Conservation (phyloP, 192 early-diverging fungal species). For the Backusella parvicylindrica region DNA sequence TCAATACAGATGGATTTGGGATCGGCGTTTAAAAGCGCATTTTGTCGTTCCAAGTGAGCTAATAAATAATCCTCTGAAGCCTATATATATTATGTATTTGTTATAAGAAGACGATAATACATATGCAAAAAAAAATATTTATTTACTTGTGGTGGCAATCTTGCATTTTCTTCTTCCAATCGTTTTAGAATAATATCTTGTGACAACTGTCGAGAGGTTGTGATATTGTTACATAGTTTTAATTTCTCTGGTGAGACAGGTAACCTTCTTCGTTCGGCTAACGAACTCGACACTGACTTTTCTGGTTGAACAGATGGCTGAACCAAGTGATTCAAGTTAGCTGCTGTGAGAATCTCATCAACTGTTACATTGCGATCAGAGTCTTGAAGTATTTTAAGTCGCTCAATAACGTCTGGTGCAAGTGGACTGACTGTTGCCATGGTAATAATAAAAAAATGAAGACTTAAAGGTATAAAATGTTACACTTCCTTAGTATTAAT, state of each 20-base stretch:
- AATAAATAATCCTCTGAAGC: constrained; percentile 52
- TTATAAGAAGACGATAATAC: neutral
- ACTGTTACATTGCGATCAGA: constrained; percentile 21
- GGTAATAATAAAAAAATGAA: neutral
- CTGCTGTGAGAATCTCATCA: constrained; percentile 23
- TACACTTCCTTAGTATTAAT: neutral
- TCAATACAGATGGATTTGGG: constrained; percentile 60
- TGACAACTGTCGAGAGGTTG: neutral
- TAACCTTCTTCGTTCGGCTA: constrained; percentile 34
- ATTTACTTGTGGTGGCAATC: constrained; percentile 53
- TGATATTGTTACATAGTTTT: constrained; percentile 13
- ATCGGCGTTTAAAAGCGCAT: constrained; percentile 53
- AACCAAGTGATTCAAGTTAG: constrained; percentile 24
- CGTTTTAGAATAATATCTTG: constrained; percentile 31
- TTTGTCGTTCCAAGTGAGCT: constrained; percentile 57
- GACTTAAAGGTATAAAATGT: neutral
- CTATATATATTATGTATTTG: constrained; percentile 25
- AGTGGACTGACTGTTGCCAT: constrained; percentile 1
- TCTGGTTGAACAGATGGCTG: constrained; percentile 6
- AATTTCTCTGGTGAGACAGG: constrained; percentile 34
- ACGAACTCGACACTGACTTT: constrained; percentile 16
- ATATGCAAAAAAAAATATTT: neutral
- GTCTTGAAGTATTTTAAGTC: constrained; percentile 16
- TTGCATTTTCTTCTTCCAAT: constrained; percentile 54
- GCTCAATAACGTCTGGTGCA: constrained; percentile 18